These are phyloP conservation scores for Cucumis hystrix DNA, from an alignment of 306 rosid genomes.

Conservation along the genomic window DNA sequence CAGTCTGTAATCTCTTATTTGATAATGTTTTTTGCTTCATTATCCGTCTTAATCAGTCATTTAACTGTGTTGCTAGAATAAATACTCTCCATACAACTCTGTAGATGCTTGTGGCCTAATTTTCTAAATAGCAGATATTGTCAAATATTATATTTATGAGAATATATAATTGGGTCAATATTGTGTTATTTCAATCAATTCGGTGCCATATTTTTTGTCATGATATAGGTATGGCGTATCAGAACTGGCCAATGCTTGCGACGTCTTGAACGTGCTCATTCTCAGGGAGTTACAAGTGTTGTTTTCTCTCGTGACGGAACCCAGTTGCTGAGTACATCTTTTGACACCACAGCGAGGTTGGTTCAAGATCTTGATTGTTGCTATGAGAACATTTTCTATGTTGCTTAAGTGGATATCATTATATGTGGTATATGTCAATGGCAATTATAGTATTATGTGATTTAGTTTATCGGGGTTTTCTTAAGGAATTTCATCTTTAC, in stretches of 20 bases:
- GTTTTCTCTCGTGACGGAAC: slow-evolving; percentile 96
- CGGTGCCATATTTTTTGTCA: neutral
- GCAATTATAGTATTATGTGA: neutral
- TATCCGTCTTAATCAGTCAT: neutral
- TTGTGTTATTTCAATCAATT: neutral
- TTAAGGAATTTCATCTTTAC: neutral
- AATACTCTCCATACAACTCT: neutral
- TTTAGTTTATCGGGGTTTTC: neutral
- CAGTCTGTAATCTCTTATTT: neutral
- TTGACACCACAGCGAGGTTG: slow-evolving; percentile 95
- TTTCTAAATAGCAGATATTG: neutral
- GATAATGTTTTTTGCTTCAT: neutral
- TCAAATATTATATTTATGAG: neutral
- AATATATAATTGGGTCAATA: neutral
- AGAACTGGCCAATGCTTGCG: slow-evolving; percentile 99
- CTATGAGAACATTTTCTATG: neutral
- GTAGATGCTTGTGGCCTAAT: neutral
- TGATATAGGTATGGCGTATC: slow-evolving; percentile 77
- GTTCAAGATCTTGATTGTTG: slow-evolving; percentile 6
- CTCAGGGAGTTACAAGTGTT: slow-evolving; percentile 90
- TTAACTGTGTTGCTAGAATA: neutral
- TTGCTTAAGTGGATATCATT: neutral
- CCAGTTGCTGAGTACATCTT: slow-evolving; percentile 89
- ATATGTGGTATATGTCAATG: neutral
- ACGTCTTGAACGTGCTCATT: slow-evolving; percentile 96